A percentile compares a stretch with the other conserved stretches of the same genome.
These are phyloP conservation scores for Silene vulgaris DNA, from an alignment of 179 eudicot species.

Conservation along the genomic window DNA sequence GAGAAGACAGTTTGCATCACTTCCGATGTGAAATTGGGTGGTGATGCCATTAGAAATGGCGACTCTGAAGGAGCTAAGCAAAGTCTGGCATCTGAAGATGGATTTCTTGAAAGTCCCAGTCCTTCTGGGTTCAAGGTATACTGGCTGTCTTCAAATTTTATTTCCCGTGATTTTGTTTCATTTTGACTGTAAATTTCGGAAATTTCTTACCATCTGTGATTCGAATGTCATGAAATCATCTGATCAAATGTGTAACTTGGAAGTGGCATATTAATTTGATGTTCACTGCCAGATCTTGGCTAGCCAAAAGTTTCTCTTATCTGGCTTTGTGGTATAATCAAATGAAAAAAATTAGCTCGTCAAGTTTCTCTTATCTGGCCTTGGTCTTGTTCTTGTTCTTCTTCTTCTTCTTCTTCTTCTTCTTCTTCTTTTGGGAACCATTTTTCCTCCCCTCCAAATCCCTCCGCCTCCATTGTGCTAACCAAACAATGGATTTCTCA, in stretches of 20 bases:
- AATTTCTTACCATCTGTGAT: conserved; percentile 4
- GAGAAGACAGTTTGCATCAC: conserved; percentile 92
- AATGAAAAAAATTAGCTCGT: neutral
- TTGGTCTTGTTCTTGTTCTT: too few relatives aligned
- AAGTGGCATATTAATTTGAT: neutral
- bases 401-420: too few relatives aligned
- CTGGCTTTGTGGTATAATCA: neutral
- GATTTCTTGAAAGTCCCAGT: conserved; percentile 79
- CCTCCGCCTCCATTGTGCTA: too few relatives aligned
- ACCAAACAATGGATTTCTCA: too few relatives aligned
- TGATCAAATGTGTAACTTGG: neutral
- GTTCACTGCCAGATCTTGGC: conserved; percentile 1
- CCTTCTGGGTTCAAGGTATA: conserved; percentile 90
- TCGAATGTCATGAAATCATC: neutral
- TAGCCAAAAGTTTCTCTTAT: neutral
- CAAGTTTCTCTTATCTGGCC: neutral
- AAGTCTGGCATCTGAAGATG: conserved; percentile 91
- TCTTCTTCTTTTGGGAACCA: too few relatives aligned
- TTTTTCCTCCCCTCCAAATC: too few relatives aligned
- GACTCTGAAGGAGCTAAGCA: conserved; percentile 96
- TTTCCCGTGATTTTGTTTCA: neutral
- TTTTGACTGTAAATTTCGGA: neutral
- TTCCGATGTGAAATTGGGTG: conserved; percentile 77
- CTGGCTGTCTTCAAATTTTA: conserved; percentile 4
- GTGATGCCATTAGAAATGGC: conserved; percentile 88